Base-by-base conservation (phyloP, 2,329 filamentous ascomycete species). In the Arthrinium phaeospermum region DNA sequence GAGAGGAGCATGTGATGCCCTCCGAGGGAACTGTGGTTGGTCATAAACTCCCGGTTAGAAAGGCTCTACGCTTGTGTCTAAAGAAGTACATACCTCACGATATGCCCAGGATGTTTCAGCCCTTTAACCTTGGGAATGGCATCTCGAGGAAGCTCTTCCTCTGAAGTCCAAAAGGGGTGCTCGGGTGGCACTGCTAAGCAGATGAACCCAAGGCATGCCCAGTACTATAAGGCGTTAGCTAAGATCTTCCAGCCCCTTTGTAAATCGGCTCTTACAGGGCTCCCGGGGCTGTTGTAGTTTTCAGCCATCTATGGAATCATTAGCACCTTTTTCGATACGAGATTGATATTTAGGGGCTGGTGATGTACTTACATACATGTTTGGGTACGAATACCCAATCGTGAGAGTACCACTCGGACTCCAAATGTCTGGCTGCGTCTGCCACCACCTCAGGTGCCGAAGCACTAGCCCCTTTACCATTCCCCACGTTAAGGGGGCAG, bases 251-350 rank as follows among this genome's bases (percentile, higher is more conserved):
- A n/a, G 16, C 3, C 0, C 12, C 6, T 47, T 7, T 13, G 30
- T 27, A 24, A 3, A 4, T 13, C 34, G 49, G 24, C 79, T 10
- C 84, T 82, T 79, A 88, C 87, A 34, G 87, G 87, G 71, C 88
- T 90, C 46, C 91, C 91, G 0, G 93, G 92, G 13, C 92, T 94
- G 81, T 95, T 95, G 83, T 95, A 95, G 80, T 95, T 95, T 82
- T 95, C 93, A 0, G 92, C 92, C 83, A 95, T 89, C 81, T 93
- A 70, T 64, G 16, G 27, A 27, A n/a, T 68, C 16, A 67, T 78
- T 41, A 78, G 74, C 57, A 19, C 61, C 24, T 51, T 6, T n/a
- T 22, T 13, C 22, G 12, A 2, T 5, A 41, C 10, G 34, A 10
- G 3, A 0, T 10, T 41, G 4, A 13, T 46, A 41, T 27, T 6